phyloP scores from a whole-genome alignment of 371 early-diverging fungal genomes.

The Mortierella sp. region DNA sequence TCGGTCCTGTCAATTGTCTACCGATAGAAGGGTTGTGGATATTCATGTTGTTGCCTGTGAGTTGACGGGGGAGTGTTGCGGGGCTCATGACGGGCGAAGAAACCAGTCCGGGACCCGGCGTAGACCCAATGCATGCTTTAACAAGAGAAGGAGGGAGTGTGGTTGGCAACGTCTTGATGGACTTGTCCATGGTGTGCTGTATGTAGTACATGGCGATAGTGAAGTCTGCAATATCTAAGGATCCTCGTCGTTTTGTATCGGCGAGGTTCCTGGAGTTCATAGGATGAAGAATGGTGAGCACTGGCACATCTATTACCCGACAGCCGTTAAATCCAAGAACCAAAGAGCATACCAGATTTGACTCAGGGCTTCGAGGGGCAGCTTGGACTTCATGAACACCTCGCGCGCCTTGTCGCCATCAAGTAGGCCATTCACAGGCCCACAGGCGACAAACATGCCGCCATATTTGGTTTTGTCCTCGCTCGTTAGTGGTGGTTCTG shows the following conservation, averaged over 20 bases:
- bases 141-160: constrained; percentile 68
- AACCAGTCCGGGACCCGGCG: constrained; percentile 44
- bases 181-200: constrained; percentile 73
- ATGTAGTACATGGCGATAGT: constrained; percentile 87
- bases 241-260: constrained; percentile 74
- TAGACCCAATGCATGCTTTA: constrained; percentile 60
- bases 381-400: constrained; percentile 62
- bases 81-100: constrained; percentile 40
- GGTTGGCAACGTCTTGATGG: constrained; percentile 64
- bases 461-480: constrained; percentile 79
- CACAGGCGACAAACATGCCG: constrained; percentile 72
- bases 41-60: constrained; percentile 30
- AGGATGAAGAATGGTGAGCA: neutral
- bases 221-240: constrained; percentile 78
- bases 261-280: constrained; percentile 72
- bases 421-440: constrained; percentile 74
- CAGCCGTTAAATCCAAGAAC: neutral
- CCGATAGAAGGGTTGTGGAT: constrained; percentile 30
- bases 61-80: constrained; percentile 35
- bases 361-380: constrained; percentile 60
- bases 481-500: constrained; percentile 36
- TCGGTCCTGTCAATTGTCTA: constrained; percentile 40
- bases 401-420: constrained; percentile 62
- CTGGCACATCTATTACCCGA: neutral
- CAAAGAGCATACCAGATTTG: constrained; percentile 55